Conservation (phyloP, 306 rosid genomes). For the Vigna radiata region DNA sequence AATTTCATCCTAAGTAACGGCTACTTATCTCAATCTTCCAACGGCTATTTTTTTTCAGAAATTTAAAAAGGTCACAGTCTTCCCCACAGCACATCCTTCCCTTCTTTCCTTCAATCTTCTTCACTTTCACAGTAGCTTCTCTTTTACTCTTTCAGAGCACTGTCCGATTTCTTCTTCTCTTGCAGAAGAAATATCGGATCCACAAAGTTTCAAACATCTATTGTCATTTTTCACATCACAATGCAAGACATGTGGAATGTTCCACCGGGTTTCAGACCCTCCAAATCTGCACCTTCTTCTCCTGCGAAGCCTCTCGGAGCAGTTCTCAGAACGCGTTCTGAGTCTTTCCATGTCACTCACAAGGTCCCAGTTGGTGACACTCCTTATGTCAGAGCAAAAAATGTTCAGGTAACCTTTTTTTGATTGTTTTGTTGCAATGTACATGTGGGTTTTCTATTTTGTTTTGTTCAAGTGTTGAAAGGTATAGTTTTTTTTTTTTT, state of each 20-base stretch:
- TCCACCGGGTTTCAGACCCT: constrained; percentile 92
- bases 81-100: neutral
- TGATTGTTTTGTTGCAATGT: neutral
- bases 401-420: constrained; percentile 66
- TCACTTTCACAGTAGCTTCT: no score
- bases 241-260: constrained; percentile 82
- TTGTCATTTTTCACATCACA: neutral
- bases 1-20: neutral
- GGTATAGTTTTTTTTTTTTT: neutral
- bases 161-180: no score
- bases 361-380: constrained; percentile 87
- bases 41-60: neutral
- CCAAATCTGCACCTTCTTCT: constrained; percentile 95
- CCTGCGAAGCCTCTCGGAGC: constrained; percentile 89
- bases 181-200: no score
- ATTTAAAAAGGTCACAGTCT: neutral
- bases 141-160: no score
- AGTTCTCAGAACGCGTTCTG: constrained; percentile 75
- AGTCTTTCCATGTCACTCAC: constrained; percentile 79
- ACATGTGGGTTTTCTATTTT: neutral
- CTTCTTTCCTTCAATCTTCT: no score
- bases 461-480: neutral
- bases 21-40: neutral
- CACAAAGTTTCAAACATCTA: no score
- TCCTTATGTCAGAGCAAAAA: constrained; percentile 98